Conservation (phyloP, 148 eudicot species). For the Cornus suecica region DNA sequence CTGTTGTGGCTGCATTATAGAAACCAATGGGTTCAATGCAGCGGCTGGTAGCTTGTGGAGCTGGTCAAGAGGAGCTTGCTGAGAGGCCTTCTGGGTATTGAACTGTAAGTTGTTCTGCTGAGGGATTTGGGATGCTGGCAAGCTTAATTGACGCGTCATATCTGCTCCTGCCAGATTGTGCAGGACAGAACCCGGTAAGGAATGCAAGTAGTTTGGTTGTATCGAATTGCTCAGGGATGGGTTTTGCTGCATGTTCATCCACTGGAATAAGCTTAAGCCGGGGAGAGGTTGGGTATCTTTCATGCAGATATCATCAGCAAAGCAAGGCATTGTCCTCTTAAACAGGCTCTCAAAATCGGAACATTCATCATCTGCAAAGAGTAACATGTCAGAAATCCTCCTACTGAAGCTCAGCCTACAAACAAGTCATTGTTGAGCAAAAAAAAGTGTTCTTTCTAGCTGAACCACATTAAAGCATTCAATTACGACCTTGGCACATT, state of each 20-base stretch:
- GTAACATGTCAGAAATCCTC: neutral
- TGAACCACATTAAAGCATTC: conserved; percentile 3
- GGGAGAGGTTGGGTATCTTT: conserved; percentile 60
- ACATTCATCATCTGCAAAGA: conserved; percentile 62
- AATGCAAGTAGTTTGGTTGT: conserved; percentile 54
- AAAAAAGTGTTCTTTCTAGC: conserved; percentile 3
- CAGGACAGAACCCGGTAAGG: conserved; percentile 50
- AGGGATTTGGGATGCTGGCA: conserved; percentile 52
- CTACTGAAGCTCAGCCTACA: neutral
- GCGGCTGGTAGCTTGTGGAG: conserved; percentile 58
- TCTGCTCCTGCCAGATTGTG: conserved; percentile 52
- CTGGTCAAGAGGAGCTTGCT: conserved; percentile 59
- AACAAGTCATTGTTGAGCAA: conserved; percentile 5
- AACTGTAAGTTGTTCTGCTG: conserved; percentile 60
- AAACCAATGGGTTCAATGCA: conserved; percentile 35
- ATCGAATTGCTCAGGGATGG: conserved; percentile 58
- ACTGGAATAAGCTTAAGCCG: conserved; percentile 85
- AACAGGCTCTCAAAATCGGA: conserved; percentile 57
- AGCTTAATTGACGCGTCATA: conserved; percentile 59
- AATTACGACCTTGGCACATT: conserved; percentile 5
- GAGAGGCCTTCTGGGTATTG: conserved; percentile 49
- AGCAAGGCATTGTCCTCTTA: conserved; percentile 95
- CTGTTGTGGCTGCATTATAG: conserved; percentile 60
- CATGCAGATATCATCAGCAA: conserved; percentile 63
- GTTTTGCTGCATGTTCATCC: conserved; percentile 94